Base-by-base conservation (phyloP, 179 eudicot genomes). In the Heliamphora pulchella region DNA sequence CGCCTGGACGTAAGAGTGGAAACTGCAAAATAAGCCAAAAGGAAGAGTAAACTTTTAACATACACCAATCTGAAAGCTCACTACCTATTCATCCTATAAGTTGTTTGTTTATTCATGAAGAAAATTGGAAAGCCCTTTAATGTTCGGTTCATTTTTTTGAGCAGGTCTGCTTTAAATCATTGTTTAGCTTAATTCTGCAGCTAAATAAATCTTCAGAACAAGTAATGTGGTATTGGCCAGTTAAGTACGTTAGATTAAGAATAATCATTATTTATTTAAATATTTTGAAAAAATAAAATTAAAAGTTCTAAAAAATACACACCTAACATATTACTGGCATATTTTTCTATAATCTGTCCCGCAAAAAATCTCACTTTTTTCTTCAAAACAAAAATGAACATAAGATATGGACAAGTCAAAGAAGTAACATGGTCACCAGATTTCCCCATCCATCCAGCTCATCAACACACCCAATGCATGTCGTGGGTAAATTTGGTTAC, bases 1-100 rank as follows among this genome's bases (percentile, higher is more conserved):
- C 89, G 2, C 97, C 98, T 2, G 93, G 92, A 63, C 68, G 74
- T 71, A 96, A 83, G 67, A 96, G 87, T 1, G 99, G 99, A 83
- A 82, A 92, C 99, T 96, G 92, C 81, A 89, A 77, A 31, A 22
- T 58, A 76, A 47, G 31, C 46, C 15, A 75, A 46, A n/a, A 17
- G 69, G 22, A n/a, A 17, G 69, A 46, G 17, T 64, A 53, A 2
- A 39, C 2, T 9, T 18, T 54, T 20, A 71, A 43, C 44, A 51
- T 67, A 7, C 48, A 7, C 57, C 8, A 47, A 15, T 31, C 6
- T 5, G 14, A 44, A 59, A 15, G 41, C 41, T 4, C n/a, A 47
- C 54, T 3, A 76, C 1, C 18, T 6, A 15, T 62, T 17, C 31
- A 10, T 57, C 70, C 8, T 10, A 17, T 51, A 8, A 20, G 31